Percentiles rank a stretch among this genome's conserved stretches.
These are phyloP conservation scores for Elymus sibiricus DNA, from an alignment of 176 grass and related monocot species.

Conservation along the genomic window DNA sequence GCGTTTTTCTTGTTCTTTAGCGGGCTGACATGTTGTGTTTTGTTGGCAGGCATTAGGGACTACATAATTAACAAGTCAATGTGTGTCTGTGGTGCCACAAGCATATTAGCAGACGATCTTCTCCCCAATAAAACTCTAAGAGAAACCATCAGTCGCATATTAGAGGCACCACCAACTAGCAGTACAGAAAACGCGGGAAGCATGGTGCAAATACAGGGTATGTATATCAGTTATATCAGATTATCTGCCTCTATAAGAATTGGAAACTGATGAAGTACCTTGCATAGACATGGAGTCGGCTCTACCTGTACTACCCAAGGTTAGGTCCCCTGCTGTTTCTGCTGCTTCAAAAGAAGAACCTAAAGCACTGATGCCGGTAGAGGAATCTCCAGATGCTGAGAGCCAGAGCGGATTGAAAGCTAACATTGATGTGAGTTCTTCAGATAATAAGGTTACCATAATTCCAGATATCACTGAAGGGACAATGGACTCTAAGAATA, in stretches of 20 bases:
- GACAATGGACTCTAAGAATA: slow-evolving; percentile 45
- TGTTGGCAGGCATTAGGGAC: slow-evolving; percentile 76
- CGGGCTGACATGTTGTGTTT: slow-evolving; percentile 34
- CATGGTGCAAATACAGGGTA: slow-evolving; percentile 81
- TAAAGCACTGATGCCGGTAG: slow-evolving; percentile 46
- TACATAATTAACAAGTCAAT: slow-evolving; percentile 76
- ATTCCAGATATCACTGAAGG: slow-evolving; percentile 53
- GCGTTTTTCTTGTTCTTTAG: background rate
- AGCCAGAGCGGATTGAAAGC: slow-evolving; percentile 46
- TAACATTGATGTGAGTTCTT: slow-evolving; percentile 43
- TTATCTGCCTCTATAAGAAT: background rate
- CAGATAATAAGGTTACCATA: slow-evolving; percentile 44
- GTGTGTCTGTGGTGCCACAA: slow-evolving; percentile 88
- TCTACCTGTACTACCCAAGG: slow-evolving; percentile 59
- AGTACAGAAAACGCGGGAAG: slow-evolving; percentile 85
- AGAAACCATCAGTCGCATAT: slow-evolving; percentile 85
- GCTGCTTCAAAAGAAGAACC: slow-evolving; percentile 80
- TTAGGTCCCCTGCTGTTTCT: slow-evolving; percentile 71
- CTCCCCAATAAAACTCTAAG: slow-evolving; percentile 94
- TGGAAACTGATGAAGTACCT: slow-evolving; percentile 19
- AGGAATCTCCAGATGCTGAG: slow-evolving; percentile 59
- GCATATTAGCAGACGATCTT: slow-evolving; percentile 93
- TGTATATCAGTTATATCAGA: slow-evolving; percentile 18
- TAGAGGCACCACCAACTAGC: slow-evolving; percentile 84
- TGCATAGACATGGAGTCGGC: slow-evolving; percentile 79